These are phyloP conservation scores for Arthrocladium fulminans DNA, from an alignment of 2,329 filamentous ascomycete genomes.

Conservation along the genomic window DNA sequence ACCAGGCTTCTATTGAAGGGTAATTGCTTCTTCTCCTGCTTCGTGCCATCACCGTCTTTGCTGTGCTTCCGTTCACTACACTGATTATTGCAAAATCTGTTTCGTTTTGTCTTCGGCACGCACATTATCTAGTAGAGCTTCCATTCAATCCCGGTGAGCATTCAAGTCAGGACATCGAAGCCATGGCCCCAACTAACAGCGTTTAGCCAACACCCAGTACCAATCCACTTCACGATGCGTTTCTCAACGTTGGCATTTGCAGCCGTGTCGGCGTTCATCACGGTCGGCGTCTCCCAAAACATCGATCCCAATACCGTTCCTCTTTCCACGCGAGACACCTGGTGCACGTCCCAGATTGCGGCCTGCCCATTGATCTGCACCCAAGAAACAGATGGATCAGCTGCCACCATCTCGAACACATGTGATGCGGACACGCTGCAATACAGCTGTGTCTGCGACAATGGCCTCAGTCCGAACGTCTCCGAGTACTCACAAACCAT, in stretches of 20 bases:
- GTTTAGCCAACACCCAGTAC: background rate
- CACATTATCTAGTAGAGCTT: background rate
- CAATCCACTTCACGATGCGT: conserved; percentile 11
- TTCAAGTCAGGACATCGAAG: background rate
- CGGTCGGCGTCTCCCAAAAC: conserved; percentile 29
- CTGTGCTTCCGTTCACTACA: background rate
- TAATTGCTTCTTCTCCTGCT: background rate
- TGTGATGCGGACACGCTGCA: conserved; percentile 40
- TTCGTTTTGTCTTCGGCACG: background rate
- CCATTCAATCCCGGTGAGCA: background rate
- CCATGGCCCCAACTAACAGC: background rate
- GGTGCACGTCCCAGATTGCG: conserved; percentile 35
- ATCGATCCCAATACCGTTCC: conserved; percentile 33
- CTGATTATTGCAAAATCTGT: background rate
- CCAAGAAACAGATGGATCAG: conserved; percentile 31
- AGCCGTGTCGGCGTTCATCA: conserved; percentile 27
- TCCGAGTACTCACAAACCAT: conserved; percentile 55
- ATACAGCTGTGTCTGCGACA: conserved; percentile 50
- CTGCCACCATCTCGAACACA: conserved; percentile 29
- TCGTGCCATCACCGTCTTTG: background rate
- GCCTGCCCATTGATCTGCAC: conserved; percentile 39
- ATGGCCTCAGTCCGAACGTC: conserved; percentile 47
- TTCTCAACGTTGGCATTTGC: conserved; percentile 22
- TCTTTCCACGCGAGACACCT: conserved; percentile 25
- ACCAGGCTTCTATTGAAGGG: background rate